Conservation (phyloP, 306 rosid species). For the Cucumis sativus region Cucumber_9930_V3 NC_026657.2:2238501-2239000, state of each 20-base stretch:
- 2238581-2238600: constrained; percentile 49
- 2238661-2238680: constrained; percentile 65
- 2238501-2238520: constrained; percentile 81
- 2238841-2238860: constrained; percentile 76
- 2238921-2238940: constrained; percentile 62
- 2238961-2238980: constrained; percentile 49
- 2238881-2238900: constrained; percentile 67
- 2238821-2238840: constrained; percentile 89
- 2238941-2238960: constrained; percentile 87
- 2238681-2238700: constrained; percentile 52
- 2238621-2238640: constrained; percentile 29
- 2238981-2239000: constrained; percentile 70
- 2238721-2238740: constrained; percentile 86
- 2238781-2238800: constrained; percentile 35
- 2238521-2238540: constrained; percentile 83
- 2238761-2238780: constrained; percentile 32
- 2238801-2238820: constrained; percentile 46
- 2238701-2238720: constrained; percentile 70
- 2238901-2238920: constrained; percentile 49
- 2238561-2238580: constrained; percentile 24
- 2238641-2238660: constrained; percentile 76
- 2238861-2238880: constrained; percentile 90
- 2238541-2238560: constrained; percentile 26
- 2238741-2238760: constrained; percentile 59
- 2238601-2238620: constrained; percentile 67